phyloP scores from a whole-genome alignment of 345 rosid species.

The Toxicodendron radicans region DNA sequence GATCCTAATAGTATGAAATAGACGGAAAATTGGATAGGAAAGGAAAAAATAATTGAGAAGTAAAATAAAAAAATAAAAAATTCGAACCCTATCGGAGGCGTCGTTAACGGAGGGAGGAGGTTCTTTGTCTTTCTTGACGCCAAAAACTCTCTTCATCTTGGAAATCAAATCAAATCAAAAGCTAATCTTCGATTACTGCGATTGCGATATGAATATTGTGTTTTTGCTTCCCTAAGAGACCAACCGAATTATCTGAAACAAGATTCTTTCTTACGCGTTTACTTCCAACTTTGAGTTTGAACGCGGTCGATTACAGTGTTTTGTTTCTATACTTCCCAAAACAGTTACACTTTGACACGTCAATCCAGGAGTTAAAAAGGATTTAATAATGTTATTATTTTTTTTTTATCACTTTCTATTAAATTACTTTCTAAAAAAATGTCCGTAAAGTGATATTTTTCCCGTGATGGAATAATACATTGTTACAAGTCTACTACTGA shows the following conservation, averaged over 20 bases:
- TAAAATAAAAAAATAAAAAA: neutral
- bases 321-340: neutral
- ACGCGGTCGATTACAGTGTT: neutral
- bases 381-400: no score
- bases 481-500: no score
- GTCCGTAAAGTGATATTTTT: no score
- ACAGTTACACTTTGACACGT: slow-evolving; percentile 1
- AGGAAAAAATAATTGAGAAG: neutral
- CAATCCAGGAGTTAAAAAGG: no score
- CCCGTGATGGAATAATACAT: no score
- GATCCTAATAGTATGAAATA: no score
- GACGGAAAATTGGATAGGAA: no score
- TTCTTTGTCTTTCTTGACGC: slow-evolving; percentile 85
- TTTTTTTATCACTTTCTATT: no score
- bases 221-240: neutral
- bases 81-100: slow-evolving; percentile 74
- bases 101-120: slow-evolving; percentile 87
- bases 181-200: neutral
- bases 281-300: neutral
- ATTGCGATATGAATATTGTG: no score
- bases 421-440: no score
- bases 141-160: slow-evolving; percentile 86
- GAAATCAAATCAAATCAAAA: neutral
- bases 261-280: neutral
- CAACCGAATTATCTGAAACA: neutral